Conservation (phyloP, 495 filamentous ascomycete genomes). For the Penicillium lagena region DNA sequence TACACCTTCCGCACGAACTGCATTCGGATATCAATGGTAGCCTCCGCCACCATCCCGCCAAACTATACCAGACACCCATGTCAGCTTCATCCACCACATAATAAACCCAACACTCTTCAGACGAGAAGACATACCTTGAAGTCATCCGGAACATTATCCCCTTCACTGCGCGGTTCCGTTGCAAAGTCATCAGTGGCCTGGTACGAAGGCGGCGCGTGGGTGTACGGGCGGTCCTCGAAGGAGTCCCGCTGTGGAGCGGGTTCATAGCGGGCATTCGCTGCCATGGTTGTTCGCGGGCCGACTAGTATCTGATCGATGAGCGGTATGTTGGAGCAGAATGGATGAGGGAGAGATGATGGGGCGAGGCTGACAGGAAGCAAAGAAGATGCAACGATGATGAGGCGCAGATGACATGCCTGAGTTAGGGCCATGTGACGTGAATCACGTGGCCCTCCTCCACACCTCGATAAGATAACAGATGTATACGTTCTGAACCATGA, state of each 20-base stretch:
- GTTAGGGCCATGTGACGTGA: constrained; percentile 17
- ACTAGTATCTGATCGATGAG: too few species aligned
- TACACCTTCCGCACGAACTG: constrained; percentile 96
- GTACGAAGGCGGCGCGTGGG: constrained; percentile 76
- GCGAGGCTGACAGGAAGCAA: neutral
- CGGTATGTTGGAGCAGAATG: neutral
- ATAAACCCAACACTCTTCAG: too few species aligned
- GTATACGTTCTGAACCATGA: constrained; percentile 2
- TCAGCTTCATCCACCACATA: neutral
- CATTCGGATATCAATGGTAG: constrained; percentile 91
- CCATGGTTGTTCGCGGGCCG: constrained; percentile 37
- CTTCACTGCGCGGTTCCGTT: constrained; percentile 68
- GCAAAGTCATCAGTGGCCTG: constrained; percentile 36
- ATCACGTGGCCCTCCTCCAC: constrained; percentile 10
- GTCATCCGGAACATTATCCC: constrained; percentile 91
- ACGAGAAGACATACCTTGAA: constrained; percentile 64
- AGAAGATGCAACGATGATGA: constrained; percentile 3
- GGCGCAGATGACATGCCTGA: constrained; percentile 1
- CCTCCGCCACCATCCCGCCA: constrained; percentile 85
- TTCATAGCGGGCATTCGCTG: constrained; percentile 63
- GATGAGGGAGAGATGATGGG: neutral
- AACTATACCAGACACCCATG: constrained; percentile 45
- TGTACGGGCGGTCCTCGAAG: constrained; percentile 58
- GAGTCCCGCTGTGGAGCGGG: constrained; percentile 70
- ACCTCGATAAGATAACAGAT: constrained; percentile 3